Evolutionary conservation across 1,284 basidiomycete species (phyloP).

Genomic region (Inonotus hispidus): DNA sequence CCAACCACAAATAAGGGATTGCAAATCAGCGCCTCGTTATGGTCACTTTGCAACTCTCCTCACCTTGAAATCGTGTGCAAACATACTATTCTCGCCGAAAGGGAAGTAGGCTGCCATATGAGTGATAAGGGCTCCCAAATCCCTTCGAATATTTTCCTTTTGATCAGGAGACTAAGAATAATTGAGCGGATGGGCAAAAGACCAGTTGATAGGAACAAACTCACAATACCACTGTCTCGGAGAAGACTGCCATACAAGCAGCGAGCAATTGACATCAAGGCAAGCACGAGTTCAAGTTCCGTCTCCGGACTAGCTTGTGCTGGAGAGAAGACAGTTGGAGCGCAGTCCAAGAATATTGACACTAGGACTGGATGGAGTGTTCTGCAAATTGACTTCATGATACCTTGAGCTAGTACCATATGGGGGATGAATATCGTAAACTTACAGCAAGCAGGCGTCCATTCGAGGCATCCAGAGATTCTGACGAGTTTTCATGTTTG

Average conservation of each 20-base stretch:
- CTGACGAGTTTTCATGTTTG: not conserved
- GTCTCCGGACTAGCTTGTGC: constrained; percentile 47
- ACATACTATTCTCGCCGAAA: constrained; percentile 41
- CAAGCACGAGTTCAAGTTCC: constrained; percentile 59
- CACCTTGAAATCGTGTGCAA: constrained; percentile 54
- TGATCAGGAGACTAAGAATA: constrained; percentile 18
- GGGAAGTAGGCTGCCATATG: constrained; percentile 85
- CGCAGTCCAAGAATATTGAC: constrained; percentile 80
- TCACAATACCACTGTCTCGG: constrained; percentile 27
- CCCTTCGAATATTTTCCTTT: constrained; percentile 27
- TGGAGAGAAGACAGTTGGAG: constrained; percentile 74
- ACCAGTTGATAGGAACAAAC: constrained; percentile 1
- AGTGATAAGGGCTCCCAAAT: constrained; percentile 55
- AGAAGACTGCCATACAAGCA: constrained; percentile 64
- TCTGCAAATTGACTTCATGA: constrained; percentile 37
- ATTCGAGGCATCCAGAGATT: not conserved
- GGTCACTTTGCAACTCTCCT: constrained; percentile 7
- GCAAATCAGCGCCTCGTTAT: not conserved
- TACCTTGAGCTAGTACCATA: not conserved
- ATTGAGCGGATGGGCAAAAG: constrained; percentile 13
- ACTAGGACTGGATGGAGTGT: constrained; percentile 72
- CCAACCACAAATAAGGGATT: no score
- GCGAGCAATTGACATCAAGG: constrained; percentile 56
- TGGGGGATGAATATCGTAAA: constrained; percentile 4
- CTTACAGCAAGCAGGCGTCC: constrained; percentile 7